Evolutionary conservation across 257 asterid species (phyloP).

Genomic region (Misopates orontium): DNA sequence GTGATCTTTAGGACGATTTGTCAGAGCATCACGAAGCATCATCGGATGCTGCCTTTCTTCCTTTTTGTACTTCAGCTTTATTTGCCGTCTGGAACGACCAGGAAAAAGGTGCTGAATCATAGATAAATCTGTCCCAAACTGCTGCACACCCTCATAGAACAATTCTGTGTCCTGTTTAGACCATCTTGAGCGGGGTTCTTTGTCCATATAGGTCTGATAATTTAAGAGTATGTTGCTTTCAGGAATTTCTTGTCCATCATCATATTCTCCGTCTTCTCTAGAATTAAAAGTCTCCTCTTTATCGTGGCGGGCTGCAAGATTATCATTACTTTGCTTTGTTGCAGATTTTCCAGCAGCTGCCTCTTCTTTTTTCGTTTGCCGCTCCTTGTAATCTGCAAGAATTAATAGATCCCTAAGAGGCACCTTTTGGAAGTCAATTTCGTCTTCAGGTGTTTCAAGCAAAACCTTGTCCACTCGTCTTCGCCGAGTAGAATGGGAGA

Average conservation of each 20-base stretch:
- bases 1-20: conserved; percentile 50
- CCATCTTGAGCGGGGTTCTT: conserved; percentile 69
- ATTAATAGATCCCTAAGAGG: conserved; percentile 75
- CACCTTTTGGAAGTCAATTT: conserved; percentile 56
- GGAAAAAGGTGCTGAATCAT: conserved; percentile 90
- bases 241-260: conserved; percentile 43
- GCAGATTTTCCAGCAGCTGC: conserved; percentile 40
- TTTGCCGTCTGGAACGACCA: conserved; percentile 62
- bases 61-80: conserved; percentile 74
- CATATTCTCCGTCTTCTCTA: conserved; percentile 38
- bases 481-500: conserved; percentile 70
- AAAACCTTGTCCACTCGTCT: conserved; percentile 73
- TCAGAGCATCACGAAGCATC: conserved; percentile 70
- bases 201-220: conserved; percentile 81
- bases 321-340: conserved; percentile 47
- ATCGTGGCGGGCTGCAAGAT: conserved; percentile 38
- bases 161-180: conserved; percentile 80
- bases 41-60: conserved; percentile 79
- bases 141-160: conserved; percentile 83
- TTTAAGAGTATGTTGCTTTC: conserved; percentile 49
- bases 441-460: conserved; percentile 79
- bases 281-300: conserved; percentile 40
- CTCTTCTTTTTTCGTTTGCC: conserved; percentile 51
- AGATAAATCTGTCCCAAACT: conserved; percentile 85
- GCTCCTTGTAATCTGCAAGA: conserved; percentile 82